These are phyloP conservation scores for Waltergamsia citrina DNA, from an alignment of 2,329 filamentous ascomycete species.

Conservation along the genomic window DNA sequence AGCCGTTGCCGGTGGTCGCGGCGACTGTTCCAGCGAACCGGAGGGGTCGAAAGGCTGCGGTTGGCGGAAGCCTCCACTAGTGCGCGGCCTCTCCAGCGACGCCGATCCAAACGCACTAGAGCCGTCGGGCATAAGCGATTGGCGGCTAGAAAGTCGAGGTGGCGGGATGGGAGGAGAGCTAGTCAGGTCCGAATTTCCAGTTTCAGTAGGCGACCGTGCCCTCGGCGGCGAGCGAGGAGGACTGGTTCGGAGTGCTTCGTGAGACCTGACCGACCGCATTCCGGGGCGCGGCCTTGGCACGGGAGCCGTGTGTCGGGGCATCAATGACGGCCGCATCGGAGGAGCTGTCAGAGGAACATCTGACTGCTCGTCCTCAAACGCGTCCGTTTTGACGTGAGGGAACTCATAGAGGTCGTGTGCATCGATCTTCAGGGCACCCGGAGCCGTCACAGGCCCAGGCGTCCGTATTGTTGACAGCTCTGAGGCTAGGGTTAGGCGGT, in stretches of 20 bases:
- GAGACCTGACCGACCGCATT: constrained; percentile 35
- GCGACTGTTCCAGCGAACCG: constrained; percentile 8
- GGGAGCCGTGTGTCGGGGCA: constrained; percentile 10
- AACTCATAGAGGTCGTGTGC: constrained; percentile 33
- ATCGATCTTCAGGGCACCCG: constrained; percentile 13
- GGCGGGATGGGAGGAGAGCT: constrained; percentile 34
- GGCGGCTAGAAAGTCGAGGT: constrained; percentile 45
- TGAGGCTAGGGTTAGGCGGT: constrained; percentile 29
- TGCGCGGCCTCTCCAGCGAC: constrained; percentile 31
- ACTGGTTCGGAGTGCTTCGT: constrained; percentile 36
- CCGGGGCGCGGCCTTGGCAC: constrained; percentile 19
- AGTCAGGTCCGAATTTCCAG: constrained; percentile 9
- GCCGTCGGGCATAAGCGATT: constrained; percentile 33
- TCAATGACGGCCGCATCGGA: constrained; percentile 10
- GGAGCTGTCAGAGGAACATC: constrained; percentile 15
- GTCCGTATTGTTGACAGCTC: constrained; percentile 32
- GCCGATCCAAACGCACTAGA: constrained; percentile 24
- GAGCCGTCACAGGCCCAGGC: constrained; percentile 8
- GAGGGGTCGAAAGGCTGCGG: constrained; percentile 29
- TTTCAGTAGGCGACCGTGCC: constrained; percentile 31
- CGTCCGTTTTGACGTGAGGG: constrained; percentile 28
- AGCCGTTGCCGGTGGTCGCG: constrained; percentile 9
- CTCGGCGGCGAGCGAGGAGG: constrained; percentile 38
- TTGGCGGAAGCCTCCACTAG: constrained; percentile 33
- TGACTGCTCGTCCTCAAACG: background rate